Evolutionary conservation across 345 rosid species (phyloP).

Genomic region (Alliaria petiolata): DNA sequence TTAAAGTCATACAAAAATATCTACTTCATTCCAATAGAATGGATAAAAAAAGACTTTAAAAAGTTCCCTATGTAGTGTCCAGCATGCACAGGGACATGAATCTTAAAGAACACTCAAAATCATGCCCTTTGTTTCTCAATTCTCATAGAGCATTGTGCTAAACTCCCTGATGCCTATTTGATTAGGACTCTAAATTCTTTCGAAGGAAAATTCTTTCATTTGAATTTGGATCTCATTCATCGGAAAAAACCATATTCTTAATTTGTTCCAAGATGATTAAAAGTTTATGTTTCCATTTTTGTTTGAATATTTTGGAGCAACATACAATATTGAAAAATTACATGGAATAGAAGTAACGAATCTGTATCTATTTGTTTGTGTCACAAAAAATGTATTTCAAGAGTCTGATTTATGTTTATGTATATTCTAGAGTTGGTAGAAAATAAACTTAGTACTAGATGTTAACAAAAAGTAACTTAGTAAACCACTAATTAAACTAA

Average conservation of each 20-base stretch:
- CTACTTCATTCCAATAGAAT: background rate
- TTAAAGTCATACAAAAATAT: too few relatives aligned
- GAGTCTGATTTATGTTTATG: background rate
- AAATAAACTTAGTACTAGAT: background rate
- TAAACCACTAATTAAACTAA: background rate
- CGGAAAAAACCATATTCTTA: background rate
- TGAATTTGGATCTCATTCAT: background rate
- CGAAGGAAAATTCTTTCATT: background rate
- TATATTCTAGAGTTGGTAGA: background rate
- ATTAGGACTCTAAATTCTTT: background rate
- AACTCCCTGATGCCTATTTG: background rate
- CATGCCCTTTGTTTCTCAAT: conserved; percentile 10
- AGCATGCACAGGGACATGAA: conserved; percentile 19
- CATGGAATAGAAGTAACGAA: background rate
- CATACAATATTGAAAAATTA: background rate
- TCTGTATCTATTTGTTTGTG: too few relatives aligned
- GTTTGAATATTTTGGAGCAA: background rate
- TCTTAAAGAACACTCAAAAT: conserved; percentile 21
- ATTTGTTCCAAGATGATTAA: background rate
- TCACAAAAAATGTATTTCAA: background rate
- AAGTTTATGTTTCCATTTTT: background rate
- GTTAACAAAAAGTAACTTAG: background rate
- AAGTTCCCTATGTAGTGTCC: conserved; percentile 3
- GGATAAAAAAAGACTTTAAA: background rate
- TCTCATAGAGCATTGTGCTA: conserved; percentile 27